Evolutionary conservation across 805 yeast species (phyloP).

Genomic region (Yarrowia porcina): DNA sequence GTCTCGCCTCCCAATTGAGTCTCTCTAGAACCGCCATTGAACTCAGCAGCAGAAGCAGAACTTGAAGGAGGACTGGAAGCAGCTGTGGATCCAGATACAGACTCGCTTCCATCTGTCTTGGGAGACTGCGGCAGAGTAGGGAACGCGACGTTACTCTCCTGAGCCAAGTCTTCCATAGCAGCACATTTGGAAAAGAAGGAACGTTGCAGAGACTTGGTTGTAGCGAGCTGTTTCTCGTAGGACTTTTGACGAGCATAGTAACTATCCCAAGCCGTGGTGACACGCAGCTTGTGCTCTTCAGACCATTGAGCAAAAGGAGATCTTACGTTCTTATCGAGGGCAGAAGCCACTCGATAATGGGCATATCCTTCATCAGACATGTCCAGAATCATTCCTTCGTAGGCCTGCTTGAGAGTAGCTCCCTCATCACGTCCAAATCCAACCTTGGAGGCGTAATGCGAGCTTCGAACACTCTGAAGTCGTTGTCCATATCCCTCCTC

Average conservation of each 20-base stretch:
- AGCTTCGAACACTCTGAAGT: constrained; percentile 44
- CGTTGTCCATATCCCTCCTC: constrained; percentile 63
- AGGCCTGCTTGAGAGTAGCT: constrained; percentile 56
- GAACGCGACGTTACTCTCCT: constrained; percentile 16
- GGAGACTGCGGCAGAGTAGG: constrained; percentile 22
- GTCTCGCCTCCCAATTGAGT: constrained; percentile 34
- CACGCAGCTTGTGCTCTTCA: constrained; percentile 59
- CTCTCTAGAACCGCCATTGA: neutral
- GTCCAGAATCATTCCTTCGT: constrained; percentile 49
- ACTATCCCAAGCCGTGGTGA: constrained; percentile 53
- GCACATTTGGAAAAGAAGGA: constrained; percentile 70
- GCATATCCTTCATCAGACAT: constrained; percentile 52
- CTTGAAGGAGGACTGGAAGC: neutral
- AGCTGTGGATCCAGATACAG: neutral
- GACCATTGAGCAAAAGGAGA: constrained; percentile 72
- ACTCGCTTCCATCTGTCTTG: neutral
- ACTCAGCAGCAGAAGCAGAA: neutral
- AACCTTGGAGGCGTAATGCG: constrained; percentile 40
- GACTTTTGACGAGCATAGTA: constrained; percentile 48
- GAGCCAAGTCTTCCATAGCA: constrained; percentile 51
- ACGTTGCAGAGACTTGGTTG: constrained; percentile 51
- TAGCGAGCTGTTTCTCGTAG: constrained; percentile 46
- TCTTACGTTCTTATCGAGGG: constrained; percentile 54
- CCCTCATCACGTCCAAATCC: constrained; percentile 54
- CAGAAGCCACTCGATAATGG: constrained; percentile 57